Evolutionary conservation across 768 basidiomycete species (phyloP).

Genomic region (Trametes villosa): DNA sequence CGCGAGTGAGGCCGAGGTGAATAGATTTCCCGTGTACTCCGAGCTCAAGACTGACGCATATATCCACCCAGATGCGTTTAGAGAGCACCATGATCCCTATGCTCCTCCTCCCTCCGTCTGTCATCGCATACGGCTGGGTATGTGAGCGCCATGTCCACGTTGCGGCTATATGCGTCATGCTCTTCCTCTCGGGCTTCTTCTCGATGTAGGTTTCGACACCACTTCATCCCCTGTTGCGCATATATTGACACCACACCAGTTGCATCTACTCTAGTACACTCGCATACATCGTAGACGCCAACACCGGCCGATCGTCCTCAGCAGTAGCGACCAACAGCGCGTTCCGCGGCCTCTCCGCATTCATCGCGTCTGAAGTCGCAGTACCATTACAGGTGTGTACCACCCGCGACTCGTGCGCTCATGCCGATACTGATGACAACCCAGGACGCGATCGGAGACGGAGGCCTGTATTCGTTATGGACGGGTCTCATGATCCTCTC

Average conservation of each 20-base stretch:
- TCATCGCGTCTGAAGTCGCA: slow-evolving; percentile 71
- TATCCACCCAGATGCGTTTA: slow-evolving; percentile 63
- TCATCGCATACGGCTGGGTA: slow-evolving; percentile 79
- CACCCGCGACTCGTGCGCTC: not conserved
- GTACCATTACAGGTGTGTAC: slow-evolving; percentile 67
- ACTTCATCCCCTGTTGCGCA: not conserved
- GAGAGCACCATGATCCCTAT: slow-evolving; percentile 63
- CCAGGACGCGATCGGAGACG: slow-evolving; percentile 74
- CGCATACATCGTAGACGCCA: slow-evolving; percentile 88
- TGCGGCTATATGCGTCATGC: slow-evolving; percentile 67
- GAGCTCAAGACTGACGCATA: not conserved
- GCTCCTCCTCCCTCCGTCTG: slow-evolving; percentile 59
- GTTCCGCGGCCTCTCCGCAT: slow-evolving; percentile 72
- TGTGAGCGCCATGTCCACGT: slow-evolving; percentile 64
- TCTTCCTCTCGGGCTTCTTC: slow-evolving; percentile 77
- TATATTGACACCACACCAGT: slow-evolving; percentile 32
- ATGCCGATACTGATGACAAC: not conserved
- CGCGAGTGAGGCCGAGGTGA: slow-evolving; percentile 65
- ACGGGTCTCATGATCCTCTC: slow-evolving; percentile 55
- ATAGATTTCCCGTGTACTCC: slow-evolving; percentile 4
- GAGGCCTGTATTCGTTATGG: slow-evolving; percentile 77
- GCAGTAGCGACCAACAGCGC: slow-evolving; percentile 79
- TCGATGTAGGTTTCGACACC: slow-evolving; percentile 56
- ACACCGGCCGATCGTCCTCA: slow-evolving; percentile 75
- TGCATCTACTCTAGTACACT: slow-evolving; percentile 71